Evolutionary conservation across 352 stramenopile genomes (phyloP).

Genomic region (Thalassiosira pacifica): DNA sequence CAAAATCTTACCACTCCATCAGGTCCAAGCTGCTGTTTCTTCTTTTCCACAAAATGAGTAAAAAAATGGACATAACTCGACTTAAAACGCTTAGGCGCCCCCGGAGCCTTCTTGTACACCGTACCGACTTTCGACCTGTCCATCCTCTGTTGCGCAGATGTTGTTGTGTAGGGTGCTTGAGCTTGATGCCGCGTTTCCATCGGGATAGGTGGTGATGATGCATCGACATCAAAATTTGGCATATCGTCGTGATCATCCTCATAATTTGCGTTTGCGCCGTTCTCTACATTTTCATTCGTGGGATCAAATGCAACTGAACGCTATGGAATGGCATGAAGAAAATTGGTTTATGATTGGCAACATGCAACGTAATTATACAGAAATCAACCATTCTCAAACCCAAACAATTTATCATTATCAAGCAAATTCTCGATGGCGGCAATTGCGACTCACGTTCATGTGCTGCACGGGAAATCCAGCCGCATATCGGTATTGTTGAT

Average conservation of each 20-base stretch:
- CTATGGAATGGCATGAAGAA: neutral
- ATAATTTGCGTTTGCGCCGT: constrained; percentile 13
- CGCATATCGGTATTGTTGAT: constrained; percentile 23
- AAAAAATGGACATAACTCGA: constrained; percentile 65
- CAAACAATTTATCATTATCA: too few species aligned
- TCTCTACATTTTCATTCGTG: neutral
- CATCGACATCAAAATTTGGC: constrained; percentile 13
- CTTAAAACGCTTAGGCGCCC: constrained; percentile 55
- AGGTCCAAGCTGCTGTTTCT: constrained; percentile 31
- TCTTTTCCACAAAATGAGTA: constrained; percentile 40
- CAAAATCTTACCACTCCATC: constrained; percentile 45
- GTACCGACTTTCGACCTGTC: constrained; percentile 17
- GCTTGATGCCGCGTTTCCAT: constrained; percentile 11
- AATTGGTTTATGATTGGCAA: neutral
- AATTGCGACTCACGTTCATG: constrained; percentile 6
- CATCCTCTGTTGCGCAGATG: neutral
- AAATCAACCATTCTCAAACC: too few species aligned
- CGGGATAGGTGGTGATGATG: neutral
- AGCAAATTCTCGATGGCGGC: neutral
- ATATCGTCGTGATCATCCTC: constrained; percentile 3
- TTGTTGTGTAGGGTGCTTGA: neutral
- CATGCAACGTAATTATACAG: neutral
- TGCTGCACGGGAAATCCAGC: constrained; percentile 6
- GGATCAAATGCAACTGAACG: neutral
- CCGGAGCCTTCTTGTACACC: constrained; percentile 55